Conservation (phyloP, 1,284 basidiomycete genomes). For the Cutaneotrichosporon sp. region DNA sequence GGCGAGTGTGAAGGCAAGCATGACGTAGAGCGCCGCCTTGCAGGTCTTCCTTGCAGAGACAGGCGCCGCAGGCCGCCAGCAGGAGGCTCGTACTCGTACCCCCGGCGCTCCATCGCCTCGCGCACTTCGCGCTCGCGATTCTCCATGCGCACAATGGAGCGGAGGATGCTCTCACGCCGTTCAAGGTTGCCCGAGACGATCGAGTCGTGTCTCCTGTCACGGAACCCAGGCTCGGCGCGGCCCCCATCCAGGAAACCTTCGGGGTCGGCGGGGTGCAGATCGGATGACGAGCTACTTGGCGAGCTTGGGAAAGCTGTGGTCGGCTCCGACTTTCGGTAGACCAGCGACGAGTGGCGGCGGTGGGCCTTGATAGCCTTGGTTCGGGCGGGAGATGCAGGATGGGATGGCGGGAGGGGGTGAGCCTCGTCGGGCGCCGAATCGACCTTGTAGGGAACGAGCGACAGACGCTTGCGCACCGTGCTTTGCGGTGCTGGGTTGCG, state of each 20-base stretch:
- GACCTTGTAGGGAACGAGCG: not conserved
- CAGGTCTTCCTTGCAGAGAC: not conserved
- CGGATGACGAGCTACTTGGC: not conserved
- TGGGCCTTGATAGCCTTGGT: not conserved
- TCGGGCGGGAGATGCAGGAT: not conserved
- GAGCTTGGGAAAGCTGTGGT: not conserved
- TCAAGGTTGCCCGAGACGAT: conserved; percentile 1
- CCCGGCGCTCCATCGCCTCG: conserved; percentile 2
- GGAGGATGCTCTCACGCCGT: conserved; percentile 4
- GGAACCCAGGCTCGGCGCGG: not conserved
- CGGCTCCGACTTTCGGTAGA: not conserved
- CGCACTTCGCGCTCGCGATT: not conserved
- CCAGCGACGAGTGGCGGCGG: conserved; percentile 4
- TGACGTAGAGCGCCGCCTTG: not conserved
- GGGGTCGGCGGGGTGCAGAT: not conserved
- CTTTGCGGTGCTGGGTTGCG: not conserved
- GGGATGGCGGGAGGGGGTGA: not conserved
- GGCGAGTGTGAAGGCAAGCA: not conserved
- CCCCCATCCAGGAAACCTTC: not conserved
- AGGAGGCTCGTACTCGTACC: not conserved
- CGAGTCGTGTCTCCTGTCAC: not conserved
- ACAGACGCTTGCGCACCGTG: conserved; percentile 4
- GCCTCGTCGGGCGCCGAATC: not conserved
- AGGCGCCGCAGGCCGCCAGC: not conserved
- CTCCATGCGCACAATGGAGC: not conserved